Percentiles rank a stretch among this genome's conserved stretches.
These are phyloP conservation scores for Aspergillus cristatus DNA, from an alignment of 495 filamentous ascomycete genomes.

Conservation along the genomic window DNA sequence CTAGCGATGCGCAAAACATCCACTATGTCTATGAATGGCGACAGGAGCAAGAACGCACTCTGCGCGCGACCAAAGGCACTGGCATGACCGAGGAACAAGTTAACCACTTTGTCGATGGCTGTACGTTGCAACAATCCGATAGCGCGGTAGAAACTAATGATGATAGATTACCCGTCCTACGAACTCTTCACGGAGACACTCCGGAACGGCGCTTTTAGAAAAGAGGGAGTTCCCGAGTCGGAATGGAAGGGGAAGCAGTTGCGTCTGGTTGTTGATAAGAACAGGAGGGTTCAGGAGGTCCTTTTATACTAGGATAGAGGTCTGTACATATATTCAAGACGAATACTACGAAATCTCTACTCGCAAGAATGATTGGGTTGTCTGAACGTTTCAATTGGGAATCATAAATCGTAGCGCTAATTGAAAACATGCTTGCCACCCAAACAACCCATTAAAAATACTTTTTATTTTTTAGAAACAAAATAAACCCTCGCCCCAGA, in stretches of 20 bases:
- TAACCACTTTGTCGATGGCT: conserved; percentile 57
- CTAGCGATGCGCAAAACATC: conserved; percentile 64
- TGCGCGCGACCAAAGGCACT: conserved; percentile 53
- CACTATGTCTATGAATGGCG: conserved; percentile 85
- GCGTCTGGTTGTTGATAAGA: conserved; percentile 59
- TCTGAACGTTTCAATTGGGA: conserved; percentile 32
- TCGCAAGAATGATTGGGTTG: too few species aligned
- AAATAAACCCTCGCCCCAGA: conserved; percentile 16
- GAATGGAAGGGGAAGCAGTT: conserved; percentile 51
- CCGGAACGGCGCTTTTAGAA: conserved; percentile 50
- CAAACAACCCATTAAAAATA: conserved; percentile 21
- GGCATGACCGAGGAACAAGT: conserved; percentile 75
- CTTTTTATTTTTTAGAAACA: not conserved
- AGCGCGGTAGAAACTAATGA: not conserved
- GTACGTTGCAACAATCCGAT: conserved; percentile 28
- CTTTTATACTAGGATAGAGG: conserved; percentile 36
- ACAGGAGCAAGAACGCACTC: conserved; percentile 63
- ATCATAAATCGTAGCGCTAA: conserved; percentile 34
- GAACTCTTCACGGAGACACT: conserved; percentile 66
- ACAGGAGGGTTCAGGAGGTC: conserved; percentile 52
- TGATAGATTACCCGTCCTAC: conserved; percentile 53
- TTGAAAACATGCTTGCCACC: conserved; percentile 20
- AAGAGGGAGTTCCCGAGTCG: conserved; percentile 9
- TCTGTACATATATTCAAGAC: too few species aligned
- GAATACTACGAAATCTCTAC: too few species aligned